Percentiles rank a stretch among this genome's conserved stretches.
Conservation (phyloP, 2,329 filamentous ascomycete genomes). For the Exserohilum turcica region DNA sequence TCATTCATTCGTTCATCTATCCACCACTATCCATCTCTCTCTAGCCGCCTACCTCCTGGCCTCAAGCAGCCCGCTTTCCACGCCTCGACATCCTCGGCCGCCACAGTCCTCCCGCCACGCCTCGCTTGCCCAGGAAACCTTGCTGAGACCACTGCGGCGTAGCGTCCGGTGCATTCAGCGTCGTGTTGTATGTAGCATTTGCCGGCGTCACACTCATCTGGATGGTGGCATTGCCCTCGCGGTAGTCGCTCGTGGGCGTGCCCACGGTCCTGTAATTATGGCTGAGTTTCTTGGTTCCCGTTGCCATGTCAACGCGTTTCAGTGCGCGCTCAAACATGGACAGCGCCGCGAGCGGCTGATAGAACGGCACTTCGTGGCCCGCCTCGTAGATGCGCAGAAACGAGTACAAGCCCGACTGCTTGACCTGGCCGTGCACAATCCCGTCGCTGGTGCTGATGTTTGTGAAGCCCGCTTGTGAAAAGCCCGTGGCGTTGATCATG, state of each 20-base stretch:
- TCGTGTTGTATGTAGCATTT: slow-evolving; percentile 57
- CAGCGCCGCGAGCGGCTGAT: slow-evolving; percentile 58
- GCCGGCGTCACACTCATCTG: slow-evolving; percentile 50
- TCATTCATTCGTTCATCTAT: too few species aligned
- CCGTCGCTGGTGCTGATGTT: slow-evolving; percentile 53
- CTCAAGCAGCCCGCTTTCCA: neutral
- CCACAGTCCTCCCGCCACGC: slow-evolving; percentile 16
- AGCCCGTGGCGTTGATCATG: slow-evolving; percentile 51
- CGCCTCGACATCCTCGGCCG: slow-evolving; percentile 10
- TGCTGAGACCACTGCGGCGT: slow-evolving; percentile 3
- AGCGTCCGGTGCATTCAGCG: slow-evolving; percentile 50
- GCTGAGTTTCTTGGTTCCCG: slow-evolving; percentile 46
- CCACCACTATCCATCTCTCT: neutral
- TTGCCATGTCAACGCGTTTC: slow-evolving; percentile 57
- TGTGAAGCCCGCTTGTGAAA: slow-evolving; percentile 53
- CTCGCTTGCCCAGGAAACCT: slow-evolving; percentile 23
- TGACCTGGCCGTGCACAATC: slow-evolving; percentile 60
- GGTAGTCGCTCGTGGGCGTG: slow-evolving; percentile 44
- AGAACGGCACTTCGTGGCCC: slow-evolving; percentile 60
- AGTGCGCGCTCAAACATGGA: slow-evolving; percentile 58
- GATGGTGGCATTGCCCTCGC: slow-evolving; percentile 54
- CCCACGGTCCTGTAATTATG: slow-evolving; percentile 43
- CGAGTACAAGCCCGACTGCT: slow-evolving; percentile 57
- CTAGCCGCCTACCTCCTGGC: neutral
- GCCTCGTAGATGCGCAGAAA: slow-evolving; percentile 58